Evolutionary conservation across 345 rosid species (phyloP), one percentile per base, ranked within the genome.

Genomic region (Cardamine occulta): DNA sequence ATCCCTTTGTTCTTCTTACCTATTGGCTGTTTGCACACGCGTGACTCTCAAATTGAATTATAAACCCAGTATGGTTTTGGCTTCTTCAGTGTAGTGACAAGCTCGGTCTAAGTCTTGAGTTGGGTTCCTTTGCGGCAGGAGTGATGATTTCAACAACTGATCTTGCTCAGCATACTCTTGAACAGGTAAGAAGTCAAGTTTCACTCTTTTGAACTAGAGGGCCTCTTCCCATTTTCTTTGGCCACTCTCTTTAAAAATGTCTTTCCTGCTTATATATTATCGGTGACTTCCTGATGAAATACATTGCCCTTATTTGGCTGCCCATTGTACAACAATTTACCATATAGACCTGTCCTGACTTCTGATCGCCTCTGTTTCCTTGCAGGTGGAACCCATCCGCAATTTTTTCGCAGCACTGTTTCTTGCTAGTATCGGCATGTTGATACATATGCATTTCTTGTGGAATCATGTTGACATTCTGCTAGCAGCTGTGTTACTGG

Each of bases 111-210:
- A 94, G 98, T 81, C 93, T 94, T 79, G 99, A 91, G 85, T 78
- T 90, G 82, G 99, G 99, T 54, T 95, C 99, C 17, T 95, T 95
- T 80, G 99, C 99, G 76, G 96, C 99, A 32, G 99, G 99, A 48
- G 93, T 95, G 81, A 91, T 95, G 99, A 95, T 95, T 77, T 91
- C 99, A 73, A 91, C 97, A 49, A 88, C 99, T 70, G 97, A 91
- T 85, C 97, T 91, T 49, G 97, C 84, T 58, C 97, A 90, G 68
- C 97, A 95, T 79, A 91, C 99, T 40, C 90, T 91, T 63, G 97
- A 94, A 82, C 99, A 90, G 74, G 98, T 91, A 85, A 81, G 84
- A 59, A 26, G 53, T 58, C 74, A 24, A 57, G 52, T 75, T 60
- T 45, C 35, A 37, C 54, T 47, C 21, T 48, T 70, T 73, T 23